These are phyloP conservation scores for Avena atlantica DNA, from an alignment of 176 grass and related monocot genomes.

Conservation along the genomic window DNA sequence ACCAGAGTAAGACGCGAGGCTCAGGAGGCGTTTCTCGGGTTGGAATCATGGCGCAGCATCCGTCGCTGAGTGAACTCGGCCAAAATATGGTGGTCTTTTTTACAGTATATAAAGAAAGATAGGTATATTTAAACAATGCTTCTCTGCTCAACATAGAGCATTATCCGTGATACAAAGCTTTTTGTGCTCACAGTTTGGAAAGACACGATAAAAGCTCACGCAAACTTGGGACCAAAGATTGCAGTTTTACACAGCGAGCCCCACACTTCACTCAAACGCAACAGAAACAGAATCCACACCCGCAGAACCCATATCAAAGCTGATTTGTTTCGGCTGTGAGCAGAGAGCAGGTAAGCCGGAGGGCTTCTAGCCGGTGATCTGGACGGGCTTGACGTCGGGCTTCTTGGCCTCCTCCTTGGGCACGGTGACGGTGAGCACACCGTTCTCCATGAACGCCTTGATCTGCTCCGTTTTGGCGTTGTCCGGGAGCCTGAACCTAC, in stretches of 20 bases:
- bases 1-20: too few relatives aligned
- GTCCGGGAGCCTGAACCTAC: constrained; percentile 40
- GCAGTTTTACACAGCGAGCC: background rate
- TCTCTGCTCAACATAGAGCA: background rate
- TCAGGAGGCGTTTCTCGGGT: too few relatives aligned
- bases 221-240: background rate
- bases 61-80: too few relatives aligned
- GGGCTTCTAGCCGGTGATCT: constrained; percentile 33
- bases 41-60: too few relatives aligned
- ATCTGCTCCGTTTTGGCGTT: constrained; percentile 43
- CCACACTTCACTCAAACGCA: background rate
- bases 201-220: background rate
- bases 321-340: background rate
- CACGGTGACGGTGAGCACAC: constrained; percentile 48
- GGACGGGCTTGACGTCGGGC: constrained; percentile 37
- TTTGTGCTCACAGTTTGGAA: background rate
- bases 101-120: too few relatives aligned
- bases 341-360: background rate
- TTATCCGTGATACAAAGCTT: background rate
- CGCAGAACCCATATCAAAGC: background rate
- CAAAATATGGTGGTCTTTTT: too few relatives aligned
- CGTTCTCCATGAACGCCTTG: constrained; percentile 50
- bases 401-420: constrained; percentile 43
- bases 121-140: too few relatives aligned
- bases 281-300: background rate